These are phyloP conservation scores for Mycosarcoma maydis DNA, from an alignment of 1,284 basidiomycete genomes.

Conservation along the genomic window DNA sequence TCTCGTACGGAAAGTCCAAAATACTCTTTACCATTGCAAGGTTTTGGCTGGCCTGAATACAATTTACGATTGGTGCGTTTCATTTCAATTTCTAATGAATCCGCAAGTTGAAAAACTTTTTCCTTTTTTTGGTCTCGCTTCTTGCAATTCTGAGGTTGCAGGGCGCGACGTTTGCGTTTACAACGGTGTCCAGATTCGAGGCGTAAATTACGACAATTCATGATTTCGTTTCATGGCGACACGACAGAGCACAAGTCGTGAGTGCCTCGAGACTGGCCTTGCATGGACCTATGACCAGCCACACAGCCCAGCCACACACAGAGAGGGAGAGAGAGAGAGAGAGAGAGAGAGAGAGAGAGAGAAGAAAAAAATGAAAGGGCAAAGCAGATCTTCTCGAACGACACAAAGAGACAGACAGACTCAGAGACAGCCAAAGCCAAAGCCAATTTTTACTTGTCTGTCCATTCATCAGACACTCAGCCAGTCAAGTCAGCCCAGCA, in stretches of 20 bases:
- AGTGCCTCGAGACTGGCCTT: too few relatives aligned
- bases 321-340: background rate
- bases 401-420: slow-evolving; percentile 2
- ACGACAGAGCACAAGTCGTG: slow-evolving; percentile 4
- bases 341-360: background rate
- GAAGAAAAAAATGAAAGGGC: slow-evolving; percentile 2
- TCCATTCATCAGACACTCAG: slow-evolving; percentile 9
- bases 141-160: background rate
- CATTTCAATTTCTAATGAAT: too few relatives aligned
- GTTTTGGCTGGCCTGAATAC: too few relatives aligned
- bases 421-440: background rate
- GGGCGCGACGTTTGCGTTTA: background rate
- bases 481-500: too few relatives aligned
- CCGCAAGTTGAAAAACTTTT: slow-evolving; percentile 27
- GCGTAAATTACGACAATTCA: slow-evolving; percentile 4
- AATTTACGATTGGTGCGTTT: too few relatives aligned
- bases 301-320: too few relatives aligned
- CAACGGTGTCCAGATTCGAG: background rate
- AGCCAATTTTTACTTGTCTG: slow-evolving; percentile 2
- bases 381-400: slow-evolving; percentile 36
- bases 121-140: background rate
- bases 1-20: too few relatives aligned
- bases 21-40: background rate
- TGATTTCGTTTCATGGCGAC: slow-evolving; percentile 5
- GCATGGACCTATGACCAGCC: background rate